Conservation (phyloP, 129 eudicot species). For the Sambucus nigra region DNA sequence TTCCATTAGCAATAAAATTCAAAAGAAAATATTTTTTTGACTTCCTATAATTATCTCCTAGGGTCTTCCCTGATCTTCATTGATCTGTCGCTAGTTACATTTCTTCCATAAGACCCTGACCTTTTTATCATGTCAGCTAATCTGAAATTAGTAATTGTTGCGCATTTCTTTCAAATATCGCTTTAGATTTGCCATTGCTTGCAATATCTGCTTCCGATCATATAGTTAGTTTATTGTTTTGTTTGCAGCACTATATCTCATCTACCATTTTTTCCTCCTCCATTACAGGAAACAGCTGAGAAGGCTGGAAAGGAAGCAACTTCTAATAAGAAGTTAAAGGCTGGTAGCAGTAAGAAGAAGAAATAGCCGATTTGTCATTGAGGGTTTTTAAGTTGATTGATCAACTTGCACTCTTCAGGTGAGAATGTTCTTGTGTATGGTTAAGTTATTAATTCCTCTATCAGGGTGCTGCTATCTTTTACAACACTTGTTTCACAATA, state of each 20-base stretch:
- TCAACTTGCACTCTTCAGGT: slow-evolving; percentile 4
- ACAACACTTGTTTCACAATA: too few species aligned
- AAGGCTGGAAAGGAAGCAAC: slow-evolving; percentile 43
- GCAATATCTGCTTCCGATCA: background rate
- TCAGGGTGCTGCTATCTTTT: too few species aligned
- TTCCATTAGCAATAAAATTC: too few species aligned
- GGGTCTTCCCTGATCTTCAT: too few species aligned
- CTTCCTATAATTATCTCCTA: too few species aligned
- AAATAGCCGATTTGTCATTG: slow-evolving; percentile 27
- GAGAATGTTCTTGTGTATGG: background rate
- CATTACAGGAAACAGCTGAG: slow-evolving; percentile 42
- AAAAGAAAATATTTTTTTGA: too few species aligned
- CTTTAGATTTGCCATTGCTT: background rate
- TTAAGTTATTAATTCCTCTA: too few species aligned
- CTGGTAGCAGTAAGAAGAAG: slow-evolving; percentile 49
- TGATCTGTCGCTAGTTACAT: too few species aligned
- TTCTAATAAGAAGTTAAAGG: slow-evolving; percentile 58
- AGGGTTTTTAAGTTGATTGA: background rate
- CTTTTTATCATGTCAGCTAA: background rate
- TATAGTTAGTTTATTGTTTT: background rate
- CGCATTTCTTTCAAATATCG: background rate
- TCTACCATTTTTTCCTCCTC: background rate
- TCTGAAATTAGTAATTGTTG: background rate
- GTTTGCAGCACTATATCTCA: background rate
- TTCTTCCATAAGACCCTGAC: too few species aligned